phyloP scores from a whole-genome alignment of 495 filamentous ascomycete genomes.

The Durotheca rogersii region DNA sequence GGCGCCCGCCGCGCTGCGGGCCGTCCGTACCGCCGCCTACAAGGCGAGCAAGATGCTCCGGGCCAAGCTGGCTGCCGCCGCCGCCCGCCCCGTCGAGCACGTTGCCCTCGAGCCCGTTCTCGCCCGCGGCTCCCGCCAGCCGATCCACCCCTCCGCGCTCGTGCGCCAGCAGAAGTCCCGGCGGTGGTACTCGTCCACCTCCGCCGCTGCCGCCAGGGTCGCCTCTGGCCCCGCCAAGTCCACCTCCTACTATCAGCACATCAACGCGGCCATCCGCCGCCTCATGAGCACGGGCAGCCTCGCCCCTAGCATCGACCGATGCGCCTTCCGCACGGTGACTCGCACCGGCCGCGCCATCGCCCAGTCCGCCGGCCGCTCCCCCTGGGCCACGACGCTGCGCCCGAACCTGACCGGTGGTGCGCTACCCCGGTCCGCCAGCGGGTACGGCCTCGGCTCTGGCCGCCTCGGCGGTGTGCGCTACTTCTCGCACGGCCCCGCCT shows the following conservation, averaged over 20 bases:
- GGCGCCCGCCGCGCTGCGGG: slow-evolving; percentile 69
- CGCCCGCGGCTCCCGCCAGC: slow-evolving; percentile 58
- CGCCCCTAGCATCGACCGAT: no score
- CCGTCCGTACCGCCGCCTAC: slow-evolving; percentile 65
- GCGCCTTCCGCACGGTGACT: no score
- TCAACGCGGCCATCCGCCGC: slow-evolving; percentile 57
- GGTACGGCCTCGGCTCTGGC: slow-evolving; percentile 71
- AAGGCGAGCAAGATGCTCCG: slow-evolving; percentile 63
- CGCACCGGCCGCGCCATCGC: slow-evolving; percentile 64
- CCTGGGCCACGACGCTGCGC: slow-evolving; percentile 86
- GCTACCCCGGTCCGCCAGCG: slow-evolving; percentile 79
- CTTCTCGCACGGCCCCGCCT: slow-evolving; percentile 85
- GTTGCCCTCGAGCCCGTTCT: slow-evolving; percentile 51
- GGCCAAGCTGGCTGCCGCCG: slow-evolving; percentile 59
- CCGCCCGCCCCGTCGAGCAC: slow-evolving; percentile 48
- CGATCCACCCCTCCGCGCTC: slow-evolving; percentile 68
- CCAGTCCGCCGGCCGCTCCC: slow-evolving; percentile 69
- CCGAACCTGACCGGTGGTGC: slow-evolving; percentile 91
- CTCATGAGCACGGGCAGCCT: slow-evolving; percentile 59
- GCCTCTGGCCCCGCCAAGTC: no score
- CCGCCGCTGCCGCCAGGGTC: no score
- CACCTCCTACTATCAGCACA: slow-evolving; percentile 43
- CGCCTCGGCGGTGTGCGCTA: slow-evolving; percentile 73
- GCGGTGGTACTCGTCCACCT: slow-evolving; percentile 72
- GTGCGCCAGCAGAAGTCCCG: slow-evolving; percentile 70